Conservation (phyloP, 192 early-diverging fungal species). For the Coemansia brasiliensis region DNA sequence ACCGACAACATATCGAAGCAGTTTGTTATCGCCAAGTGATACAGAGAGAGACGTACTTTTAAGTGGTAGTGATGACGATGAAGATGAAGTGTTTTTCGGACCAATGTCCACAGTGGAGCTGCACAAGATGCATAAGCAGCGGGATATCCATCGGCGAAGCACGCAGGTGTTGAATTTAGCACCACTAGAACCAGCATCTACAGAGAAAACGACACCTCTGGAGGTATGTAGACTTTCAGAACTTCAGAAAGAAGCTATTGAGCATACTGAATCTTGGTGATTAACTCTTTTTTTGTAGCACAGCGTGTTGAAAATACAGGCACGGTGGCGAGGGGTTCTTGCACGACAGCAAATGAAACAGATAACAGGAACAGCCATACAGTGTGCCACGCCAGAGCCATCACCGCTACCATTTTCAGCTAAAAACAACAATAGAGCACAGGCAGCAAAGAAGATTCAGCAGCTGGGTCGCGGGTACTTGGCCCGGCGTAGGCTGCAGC, state of each 20-base stretch:
- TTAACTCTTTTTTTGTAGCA: constrained; percentile 4
- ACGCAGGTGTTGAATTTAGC: constrained; percentile 20
- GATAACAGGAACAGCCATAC: not conserved
- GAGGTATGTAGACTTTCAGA: too few relatives aligned
- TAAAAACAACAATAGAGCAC: not conserved
- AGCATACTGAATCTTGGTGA: not conserved
- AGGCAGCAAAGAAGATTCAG: constrained; percentile 16
- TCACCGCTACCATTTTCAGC: constrained; percentile 11
- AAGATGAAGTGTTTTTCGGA: constrained; percentile 51
- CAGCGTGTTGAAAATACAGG: constrained; percentile 10
- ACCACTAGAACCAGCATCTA: constrained; percentile 10
- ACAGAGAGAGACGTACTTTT: constrained; percentile 5
- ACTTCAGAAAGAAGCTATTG: too few relatives aligned
- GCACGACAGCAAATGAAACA: not conserved
- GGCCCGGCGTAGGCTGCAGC: constrained; percentile 8
- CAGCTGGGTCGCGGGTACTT: constrained; percentile 18
- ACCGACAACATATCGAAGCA: not conserved
- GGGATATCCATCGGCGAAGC: constrained; percentile 23
- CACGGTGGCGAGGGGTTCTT: constrained; percentile 7
- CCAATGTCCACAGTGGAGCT: constrained; percentile 29
- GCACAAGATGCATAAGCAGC: constrained; percentile 11
- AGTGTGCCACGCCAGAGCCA: constrained; percentile 14
- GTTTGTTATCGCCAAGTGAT: not conserved
- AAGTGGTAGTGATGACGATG: constrained; percentile 12
- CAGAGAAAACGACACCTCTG: not conserved